Evolutionary conservation across 306 rosid genomes (phyloP).

Genomic region (Vicia villosa): DNA sequence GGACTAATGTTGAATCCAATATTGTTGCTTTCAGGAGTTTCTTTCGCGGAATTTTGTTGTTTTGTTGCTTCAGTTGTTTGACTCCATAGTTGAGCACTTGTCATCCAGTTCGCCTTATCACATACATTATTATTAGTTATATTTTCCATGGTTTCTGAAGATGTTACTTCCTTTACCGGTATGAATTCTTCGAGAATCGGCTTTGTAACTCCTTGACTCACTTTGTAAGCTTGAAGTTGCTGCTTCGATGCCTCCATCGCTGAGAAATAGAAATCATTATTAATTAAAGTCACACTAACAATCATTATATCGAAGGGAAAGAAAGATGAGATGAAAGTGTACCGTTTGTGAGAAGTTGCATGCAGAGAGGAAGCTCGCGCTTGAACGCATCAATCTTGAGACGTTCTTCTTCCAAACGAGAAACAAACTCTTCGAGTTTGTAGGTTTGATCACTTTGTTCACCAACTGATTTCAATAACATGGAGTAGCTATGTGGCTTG

Average conservation of each 20-base stretch:
- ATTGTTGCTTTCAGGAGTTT: conserved; percentile 45
- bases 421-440: conserved; percentile 83
- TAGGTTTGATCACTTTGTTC: conserved; percentile 64
- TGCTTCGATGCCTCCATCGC: conserved; percentile 91
- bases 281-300: background rate
- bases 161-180: conserved; percentile 66
- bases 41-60: conserved; percentile 40
- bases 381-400: conserved; percentile 98
- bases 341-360: conserved; percentile 98
- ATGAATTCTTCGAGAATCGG: conserved; percentile 95
- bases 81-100: conserved; percentile 96
- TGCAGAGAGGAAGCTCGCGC: conserved; percentile 99
- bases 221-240: conserved; percentile 66
- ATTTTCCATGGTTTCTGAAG: conserved; percentile 57
- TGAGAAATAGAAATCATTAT: conserved; percentile 18
- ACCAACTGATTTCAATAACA: conserved; percentile 78
- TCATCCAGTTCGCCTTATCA: conserved; percentile 98
- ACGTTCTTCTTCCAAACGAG: conserved; percentile 87
- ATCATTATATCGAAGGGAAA: background rate
- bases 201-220: conserved; percentile 54
- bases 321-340: background rate
- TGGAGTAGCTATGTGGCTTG: conserved; percentile 82
- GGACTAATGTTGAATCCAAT: conserved; percentile 66
- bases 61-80: conserved; percentile 70
- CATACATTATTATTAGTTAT: conserved; percentile 44